Evolutionary conservation across 2,329 filamentous ascomycete species (phyloP).

Genomic region (Fusarium caatingaense): DNA sequence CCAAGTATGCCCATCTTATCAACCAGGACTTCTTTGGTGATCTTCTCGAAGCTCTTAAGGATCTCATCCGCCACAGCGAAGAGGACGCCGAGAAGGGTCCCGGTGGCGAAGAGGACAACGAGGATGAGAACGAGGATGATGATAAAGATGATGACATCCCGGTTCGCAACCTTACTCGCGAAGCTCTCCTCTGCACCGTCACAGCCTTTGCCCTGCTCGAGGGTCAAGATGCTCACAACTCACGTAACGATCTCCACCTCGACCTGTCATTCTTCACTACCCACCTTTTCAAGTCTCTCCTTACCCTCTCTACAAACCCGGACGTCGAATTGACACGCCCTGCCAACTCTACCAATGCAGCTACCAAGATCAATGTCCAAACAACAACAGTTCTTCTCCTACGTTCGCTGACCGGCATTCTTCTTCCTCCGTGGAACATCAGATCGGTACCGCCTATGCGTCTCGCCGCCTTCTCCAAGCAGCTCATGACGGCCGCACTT

Average conservation of each 20-base stretch:
- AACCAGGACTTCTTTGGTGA: conserved; percentile 99
- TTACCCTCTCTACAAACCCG: conserved; percentile 80
- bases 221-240: conserved; percentile 91
- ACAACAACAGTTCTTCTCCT: conserved; percentile 94
- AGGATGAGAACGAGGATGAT: conserved; percentile 57
- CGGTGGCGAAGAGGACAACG: conserved; percentile 58
- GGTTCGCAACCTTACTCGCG: conserved; percentile 80
- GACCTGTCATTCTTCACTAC: conserved; percentile 96
- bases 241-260: conserved; percentile 82
- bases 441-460: conserved; percentile 82
- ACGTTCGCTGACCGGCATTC: conserved; percentile 82
- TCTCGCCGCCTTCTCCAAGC: conserved; percentile 93
- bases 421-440: conserved; percentile 80
- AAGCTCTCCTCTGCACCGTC: conserved; percentile 92
- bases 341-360: conserved; percentile 55
- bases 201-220: conserved; percentile 97
- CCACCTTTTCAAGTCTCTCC: conserved; percentile 88
- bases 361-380: conserved; percentile 86
- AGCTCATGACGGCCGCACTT: conserved; percentile 82
- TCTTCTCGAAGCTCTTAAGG: conserved; percentile 91
- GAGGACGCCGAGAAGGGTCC: conserved; percentile 62
- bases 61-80: conserved; percentile 84
- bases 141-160: conserved; percentile 60
- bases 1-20: conserved; percentile 94
- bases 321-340: conserved; percentile 81